A percentile compares a stretch with the other conserved stretches of the same genome.
These are phyloP conservation scores for Cryptosporidium sp. DNA, from an alignment of 169 alveolate species.

Conservation along the genomic window DNA sequence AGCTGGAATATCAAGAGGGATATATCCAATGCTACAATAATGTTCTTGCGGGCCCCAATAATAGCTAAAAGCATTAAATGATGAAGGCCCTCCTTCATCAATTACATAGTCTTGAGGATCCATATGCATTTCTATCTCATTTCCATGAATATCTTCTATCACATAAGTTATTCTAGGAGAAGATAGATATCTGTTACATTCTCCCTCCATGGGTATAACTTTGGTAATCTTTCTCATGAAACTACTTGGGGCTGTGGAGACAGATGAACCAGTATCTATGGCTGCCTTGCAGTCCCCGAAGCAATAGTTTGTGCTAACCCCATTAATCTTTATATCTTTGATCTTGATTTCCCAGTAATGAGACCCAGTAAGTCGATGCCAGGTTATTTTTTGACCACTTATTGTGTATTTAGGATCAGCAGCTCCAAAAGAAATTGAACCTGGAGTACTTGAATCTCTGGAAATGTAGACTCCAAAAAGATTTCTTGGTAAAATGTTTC, in stretches of 20 bases:
- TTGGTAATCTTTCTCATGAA: conserved; percentile 48
- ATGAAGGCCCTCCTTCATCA: conserved; percentile 80
- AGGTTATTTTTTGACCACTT: conserved; percentile 85
- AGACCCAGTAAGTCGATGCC: conserved; percentile 85
- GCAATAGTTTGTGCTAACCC: conserved; percentile 79
- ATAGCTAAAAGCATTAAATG: conserved; percentile 53
- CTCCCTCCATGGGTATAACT: conserved; percentile 61
- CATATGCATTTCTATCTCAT: conserved; percentile 78
- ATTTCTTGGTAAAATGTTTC: conserved; percentile 85
- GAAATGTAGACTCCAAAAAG: conserved; percentile 89
- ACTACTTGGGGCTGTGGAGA: conserved; percentile 62
- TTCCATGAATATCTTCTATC: conserved; percentile 80
- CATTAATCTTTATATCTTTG: conserved; percentile 83
- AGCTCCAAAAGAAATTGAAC: conserved; percentile 86
- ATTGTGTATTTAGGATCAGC: conserved; percentile 88
- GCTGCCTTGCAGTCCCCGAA: conserved; percentile 87
- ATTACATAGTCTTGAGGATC: conserved; percentile 82
- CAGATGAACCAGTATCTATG: conserved; percentile 90
- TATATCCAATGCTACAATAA: conserved; percentile 83
- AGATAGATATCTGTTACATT: conserved; percentile 6
- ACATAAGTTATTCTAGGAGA: conserved; percentile 77
- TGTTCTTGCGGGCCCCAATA: conserved; percentile 72
- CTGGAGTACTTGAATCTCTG: conserved; percentile 78
- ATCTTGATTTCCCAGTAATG: conserved; percentile 91
- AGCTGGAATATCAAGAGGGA: conserved; percentile 87